phyloP scores from a whole-genome alignment of 768 basidiomycete species.

The Lactarius quietus region DNA sequence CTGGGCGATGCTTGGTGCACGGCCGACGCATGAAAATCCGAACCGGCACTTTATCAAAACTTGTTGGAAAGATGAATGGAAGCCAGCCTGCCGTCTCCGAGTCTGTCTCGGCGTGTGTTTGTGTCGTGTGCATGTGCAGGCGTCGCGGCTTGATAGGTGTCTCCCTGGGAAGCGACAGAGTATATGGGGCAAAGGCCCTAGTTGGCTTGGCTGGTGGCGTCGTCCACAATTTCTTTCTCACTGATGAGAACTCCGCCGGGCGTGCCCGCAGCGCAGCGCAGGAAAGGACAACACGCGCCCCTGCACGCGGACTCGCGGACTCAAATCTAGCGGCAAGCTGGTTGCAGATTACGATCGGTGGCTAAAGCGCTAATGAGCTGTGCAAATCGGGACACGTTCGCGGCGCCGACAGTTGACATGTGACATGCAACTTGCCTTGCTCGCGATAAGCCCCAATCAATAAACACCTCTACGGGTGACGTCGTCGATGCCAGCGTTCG shows the following conservation, averaged over 20 bases:
- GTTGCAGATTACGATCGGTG: slow-evolving; percentile 23
- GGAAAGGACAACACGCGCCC: not conserved
- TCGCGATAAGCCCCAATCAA: no score
- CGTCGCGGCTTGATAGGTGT: not conserved
- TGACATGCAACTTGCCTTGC: no score
- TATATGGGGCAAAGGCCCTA: not conserved
- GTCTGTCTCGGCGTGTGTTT: not conserved
- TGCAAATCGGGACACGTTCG: slow-evolving; percentile 13
- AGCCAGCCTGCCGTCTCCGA: not conserved
- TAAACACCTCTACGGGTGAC: not conserved
- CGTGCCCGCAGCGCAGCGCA: not conserved
- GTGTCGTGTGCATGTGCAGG: not conserved
- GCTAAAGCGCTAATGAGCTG: slow-evolving; percentile 5
- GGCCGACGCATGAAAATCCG: not conserved
- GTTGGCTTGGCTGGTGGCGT: not conserved
- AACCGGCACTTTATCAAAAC: not conserved
- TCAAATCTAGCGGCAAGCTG: not conserved
- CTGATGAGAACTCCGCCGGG: not conserved
- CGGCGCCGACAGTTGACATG: not conserved
- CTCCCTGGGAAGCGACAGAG: not conserved
- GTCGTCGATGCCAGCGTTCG: not conserved
- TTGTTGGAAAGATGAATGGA: not conserved
- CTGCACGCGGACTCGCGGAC: not conserved
- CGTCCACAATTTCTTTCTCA: not conserved
- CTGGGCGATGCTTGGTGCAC: not conserved